phyloP scores from a whole-genome alignment of 495 filamentous ascomycete genomes.

The Penicillium steckii region DNA sequence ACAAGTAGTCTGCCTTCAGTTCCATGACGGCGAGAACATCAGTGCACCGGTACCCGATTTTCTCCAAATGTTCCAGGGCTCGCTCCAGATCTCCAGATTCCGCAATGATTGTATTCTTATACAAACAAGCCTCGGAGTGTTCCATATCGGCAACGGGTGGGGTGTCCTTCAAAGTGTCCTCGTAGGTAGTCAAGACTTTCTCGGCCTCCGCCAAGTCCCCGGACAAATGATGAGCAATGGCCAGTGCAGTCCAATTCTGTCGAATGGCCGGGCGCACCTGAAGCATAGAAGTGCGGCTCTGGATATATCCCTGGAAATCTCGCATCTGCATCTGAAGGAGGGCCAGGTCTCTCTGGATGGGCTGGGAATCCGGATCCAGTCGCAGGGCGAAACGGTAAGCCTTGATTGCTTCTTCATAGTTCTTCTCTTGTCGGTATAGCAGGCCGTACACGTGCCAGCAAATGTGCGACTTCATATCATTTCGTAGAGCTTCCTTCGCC shows the following conservation, averaged over 20 bases:
- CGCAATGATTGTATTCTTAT: constrained; percentile 94
- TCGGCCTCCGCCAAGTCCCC: constrained; percentile 85
- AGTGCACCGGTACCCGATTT: constrained; percentile 68
- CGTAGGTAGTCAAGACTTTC: constrained; percentile 85
- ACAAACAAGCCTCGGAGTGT: constrained; percentile 92
- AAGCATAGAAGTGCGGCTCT: constrained; percentile 81
- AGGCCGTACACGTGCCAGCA: constrained; percentile 99
- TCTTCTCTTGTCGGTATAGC: constrained; percentile 87
- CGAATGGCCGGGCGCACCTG: constrained; percentile 73
- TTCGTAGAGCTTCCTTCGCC: constrained; percentile 84
- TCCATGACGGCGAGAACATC: constrained; percentile 92
- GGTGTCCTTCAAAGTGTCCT: constrained; percentile 80
- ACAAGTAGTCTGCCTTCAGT: constrained; percentile 78
- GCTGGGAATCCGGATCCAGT: constrained; percentile 87
- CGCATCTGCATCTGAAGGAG: constrained; percentile 95
- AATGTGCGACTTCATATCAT: constrained; percentile 98
- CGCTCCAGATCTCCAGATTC: constrained; percentile 75
- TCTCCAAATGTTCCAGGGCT: constrained; percentile 84
- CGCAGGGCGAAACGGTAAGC: constrained; percentile 93
- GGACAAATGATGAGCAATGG: constrained; percentile 85
- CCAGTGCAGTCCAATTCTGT: constrained; percentile 94
- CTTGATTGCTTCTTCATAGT: constrained; percentile 98
- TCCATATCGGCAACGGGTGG: constrained; percentile 80
- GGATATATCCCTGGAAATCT: constrained; percentile 90
- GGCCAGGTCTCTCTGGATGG: constrained; percentile 93